Percentiles rank a stretch among this genome's conserved stretches.
These are phyloP conservation scores for Xanthoconium separans DNA, from an alignment of 1,284 basidiomycete genomes.

Conservation along the genomic window DNA sequence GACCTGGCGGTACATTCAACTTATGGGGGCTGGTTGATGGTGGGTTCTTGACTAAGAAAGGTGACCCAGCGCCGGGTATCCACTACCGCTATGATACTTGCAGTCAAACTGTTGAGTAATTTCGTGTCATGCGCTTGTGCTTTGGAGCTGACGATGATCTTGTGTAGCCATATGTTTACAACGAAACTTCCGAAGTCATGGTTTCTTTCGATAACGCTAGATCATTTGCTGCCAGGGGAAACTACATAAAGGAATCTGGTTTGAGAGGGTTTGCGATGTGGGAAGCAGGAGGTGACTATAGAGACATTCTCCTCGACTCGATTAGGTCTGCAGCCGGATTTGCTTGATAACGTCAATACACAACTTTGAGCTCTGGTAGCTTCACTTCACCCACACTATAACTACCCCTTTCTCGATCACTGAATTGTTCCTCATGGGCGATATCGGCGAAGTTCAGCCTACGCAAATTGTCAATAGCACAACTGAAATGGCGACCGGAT, in stretches of 20 bases:
- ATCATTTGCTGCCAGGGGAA: conserved; percentile 58
- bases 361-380: background rate
- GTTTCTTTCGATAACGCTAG: conserved; percentile 38
- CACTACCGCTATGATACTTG: conserved; percentile 44
- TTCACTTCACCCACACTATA: background rate
- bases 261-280: conserved; percentile 58
- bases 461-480: background rate
- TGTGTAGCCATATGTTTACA: conserved; percentile 48
- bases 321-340: conserved; percentile 44
- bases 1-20: conserved; percentile 39
- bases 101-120: conserved; percentile 45
- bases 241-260: conserved; percentile 44
- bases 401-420: background rate
- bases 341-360: background rate
- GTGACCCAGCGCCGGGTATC: conserved; percentile 39
- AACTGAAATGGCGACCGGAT: background rate
- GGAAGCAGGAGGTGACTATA: conserved; percentile 55
- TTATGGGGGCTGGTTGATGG: conserved; percentile 42
- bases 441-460: background rate
- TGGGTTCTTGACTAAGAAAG: conserved; percentile 41
- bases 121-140: background rate
- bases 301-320: conserved; percentile 50
- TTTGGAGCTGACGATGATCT: background rate
- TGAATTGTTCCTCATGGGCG: conserved; percentile 4
- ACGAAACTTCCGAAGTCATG: conserved; percentile 37